Base-by-base conservation (phyloP, 1,284 basidiomycete genomes). In the Melampsora medusae region DNA sequence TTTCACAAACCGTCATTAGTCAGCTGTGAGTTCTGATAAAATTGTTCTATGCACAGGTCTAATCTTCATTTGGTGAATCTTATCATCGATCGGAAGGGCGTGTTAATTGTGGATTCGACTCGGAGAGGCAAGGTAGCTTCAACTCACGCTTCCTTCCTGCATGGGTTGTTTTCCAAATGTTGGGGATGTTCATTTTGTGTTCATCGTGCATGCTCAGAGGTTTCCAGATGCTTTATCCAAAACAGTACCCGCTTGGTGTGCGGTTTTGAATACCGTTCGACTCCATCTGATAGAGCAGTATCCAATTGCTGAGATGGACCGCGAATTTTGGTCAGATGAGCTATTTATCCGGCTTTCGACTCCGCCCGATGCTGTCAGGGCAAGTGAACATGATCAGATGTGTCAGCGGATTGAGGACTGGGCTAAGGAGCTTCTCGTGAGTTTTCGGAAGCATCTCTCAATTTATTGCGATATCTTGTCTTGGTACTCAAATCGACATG, bases 161-260 rank as follows among this genome's bases (percentile, higher is more conserved):
- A 53, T 35, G 35, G 48, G 9, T 49, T 2, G 3, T 12, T 10
- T 38, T 42, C 28, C 10, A 25, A 22, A n/a, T 69, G 31, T 67
- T 78, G 38, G 68, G 33, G 60, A 14, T 56, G 31, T 17, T 31
- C 42, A 35, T 22, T 31, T 49, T 22, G 9, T 25, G 12, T 72
- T 38, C 48, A 4, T 48, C 38, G 25, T 4, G 31, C n/a, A 48
- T 38, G 4, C 35, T 9, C 78, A 85, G 84, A 89, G 92, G 17
- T 91, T 96, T 79, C 96, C 96, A 0, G 96, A 99, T 80, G 93
- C 95, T 0, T 85, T 98, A 0, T 92, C 92, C 5, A 98, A 98
- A 83, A 98, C 96, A 0, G 87, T 97, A 0, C 94, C 96, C 0
- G 92, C 95, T 64, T 99, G 96, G 96, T 98, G 96, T 82, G 86